Percentiles rank a stretch among this genome's conserved stretches.
These are phyloP conservation scores for Ramularia endophylla DNA, from an alignment of 2,329 filamentous ascomycete genomes.

Conservation along the genomic window DNA sequence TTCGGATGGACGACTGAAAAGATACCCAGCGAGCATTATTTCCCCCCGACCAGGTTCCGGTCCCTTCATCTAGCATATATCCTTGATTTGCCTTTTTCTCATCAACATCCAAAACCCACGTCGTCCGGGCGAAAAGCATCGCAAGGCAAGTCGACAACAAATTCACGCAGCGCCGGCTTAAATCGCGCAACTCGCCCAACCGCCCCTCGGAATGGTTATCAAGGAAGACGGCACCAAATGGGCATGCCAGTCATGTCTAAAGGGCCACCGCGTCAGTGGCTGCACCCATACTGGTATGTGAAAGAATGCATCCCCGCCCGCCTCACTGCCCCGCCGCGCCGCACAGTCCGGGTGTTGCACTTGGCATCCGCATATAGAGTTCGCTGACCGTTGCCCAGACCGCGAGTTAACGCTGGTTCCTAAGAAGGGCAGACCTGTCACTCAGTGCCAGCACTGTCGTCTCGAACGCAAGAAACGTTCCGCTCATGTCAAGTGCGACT, in stretches of 20 bases:
- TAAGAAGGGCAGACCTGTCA: slow-evolving; percentile 94
- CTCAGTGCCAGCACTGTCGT: slow-evolving; percentile 96
- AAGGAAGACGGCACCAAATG: slow-evolving; percentile 81
- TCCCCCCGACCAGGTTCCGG: slow-evolving; percentile 1
- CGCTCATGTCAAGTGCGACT: slow-evolving; percentile 94
- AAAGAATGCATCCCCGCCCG: too few species aligned
- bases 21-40: slow-evolving; percentile 6
- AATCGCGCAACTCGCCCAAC: slow-evolving; percentile 14
- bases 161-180: slow-evolving; percentile 1
- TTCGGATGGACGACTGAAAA: slow-evolving; percentile 11
- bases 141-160: slow-evolving; percentile 1
- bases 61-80: slow-evolving; percentile 3
- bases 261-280: slow-evolving; percentile 97
- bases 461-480: slow-evolving; percentile 92
- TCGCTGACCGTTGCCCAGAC: slow-evolving; percentile 50
- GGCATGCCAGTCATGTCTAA: slow-evolving; percentile 96
- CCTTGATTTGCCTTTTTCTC: not conserved
- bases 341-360: too few species aligned
- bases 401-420: slow-evolving; percentile 90
- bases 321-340: slow-evolving; percentile 3
- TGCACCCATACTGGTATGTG: slow-evolving; percentile 92
- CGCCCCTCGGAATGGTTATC: slow-evolving; percentile 28
- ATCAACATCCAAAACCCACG: slow-evolving; percentile 2
- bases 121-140: slow-evolving; percentile 3
- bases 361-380: not conserved